Percentiles rank a stretch among this genome's conserved stretches.
phyloP scores from a whole-genome alignment of 768 basidiomycete species.

The Lactarius tabidus region DNA sequence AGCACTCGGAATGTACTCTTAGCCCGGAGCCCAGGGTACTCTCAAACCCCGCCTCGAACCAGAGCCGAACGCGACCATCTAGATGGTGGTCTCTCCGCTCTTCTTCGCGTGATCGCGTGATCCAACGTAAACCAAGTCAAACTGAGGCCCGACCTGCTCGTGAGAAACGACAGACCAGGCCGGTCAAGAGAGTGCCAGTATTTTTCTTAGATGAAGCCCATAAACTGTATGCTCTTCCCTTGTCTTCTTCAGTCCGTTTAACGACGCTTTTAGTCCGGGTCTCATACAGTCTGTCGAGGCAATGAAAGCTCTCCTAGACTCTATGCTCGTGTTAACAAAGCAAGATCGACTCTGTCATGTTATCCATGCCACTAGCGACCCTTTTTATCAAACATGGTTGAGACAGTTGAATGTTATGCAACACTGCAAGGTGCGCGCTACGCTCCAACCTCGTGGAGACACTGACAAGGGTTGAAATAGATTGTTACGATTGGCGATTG shows the following conservation, averaged over 20 bases:
- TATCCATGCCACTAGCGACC: conserved; percentile 78
- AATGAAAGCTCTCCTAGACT: conserved; percentile 82
- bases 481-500: conserved; percentile 81
- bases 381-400: conserved; percentile 82
- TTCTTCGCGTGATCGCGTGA: conserved; percentile 11
- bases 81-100: conserved; percentile 23
- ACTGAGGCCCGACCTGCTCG: conserved; percentile 29
- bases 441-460: neutral
- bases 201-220: conserved; percentile 87
- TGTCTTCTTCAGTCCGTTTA: neutral
- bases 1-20: conserved; percentile 2
- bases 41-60: conserved; percentile 9
- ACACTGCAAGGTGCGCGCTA: conserved; percentile 61
- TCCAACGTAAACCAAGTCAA: conserved; percentile 8
- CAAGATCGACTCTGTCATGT: conserved; percentile 83
- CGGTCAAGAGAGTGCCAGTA: conserved; percentile 68
- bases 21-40: conserved; percentile 5
- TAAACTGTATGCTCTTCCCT: conserved; percentile 52
- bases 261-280: conserved; percentile 46
- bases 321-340: conserved; percentile 83
- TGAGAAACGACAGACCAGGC: conserved; percentile 35
- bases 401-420: conserved; percentile 77
- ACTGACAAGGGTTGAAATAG: conserved; percentile 32
- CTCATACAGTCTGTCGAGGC: conserved; percentile 73
- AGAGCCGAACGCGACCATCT: conserved; percentile 12